Evolutionary conservation across 148 eudicot genomes (phyloP), one percentile per base, ranked within the genome.

Genomic region (Fagopyrum tataricum): DNA sequence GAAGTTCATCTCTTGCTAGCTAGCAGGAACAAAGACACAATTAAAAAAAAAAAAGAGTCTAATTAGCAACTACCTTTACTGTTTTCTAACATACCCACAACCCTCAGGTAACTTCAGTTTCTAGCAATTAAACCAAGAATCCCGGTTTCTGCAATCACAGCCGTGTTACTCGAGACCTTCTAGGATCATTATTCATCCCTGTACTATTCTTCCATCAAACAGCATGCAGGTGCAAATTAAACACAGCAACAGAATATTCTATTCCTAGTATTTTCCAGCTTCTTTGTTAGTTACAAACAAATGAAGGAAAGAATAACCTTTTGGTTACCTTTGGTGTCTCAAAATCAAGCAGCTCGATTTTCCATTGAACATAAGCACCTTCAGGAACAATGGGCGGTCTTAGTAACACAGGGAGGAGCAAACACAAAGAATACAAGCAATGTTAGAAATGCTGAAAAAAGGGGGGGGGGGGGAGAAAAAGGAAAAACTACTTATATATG

Each of bases 341-440:
- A 81, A 91, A 95, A 76, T 84, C 94, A 85, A 91, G 93, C 75
- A 95, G 96, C 82, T 95, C 99, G 77, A 95, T 95, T 86, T 88
- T 96, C 97, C 99, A 95, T 72, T 90, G 92, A 77, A 95, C 83
- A 79, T 81, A 81, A 71, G 85, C 90, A 81, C 97, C 97, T 87
- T 85, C 87, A 44, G 97, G 96, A 78, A 95, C 99, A 80, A 79
- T 82, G 72, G 82, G 76, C 74, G 99, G 97, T 91, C 99, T 95
- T 67, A 74, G 59, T 80, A 44, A 31, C 41, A 61, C 15, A 14
- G 37, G 56, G n/a, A 44, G 23, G 37, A 69, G 53, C 47, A 74
- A 43, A 44, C 64, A 26, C 21, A 26, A 12, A 26, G 13, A 14
- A 17, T 41, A 74, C 18, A 64, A 74, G 52, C 47, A 37, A 37